Evolutionary conservation across 169 alveolate species (phyloP).

Genomic region (Plasmodium gonderi): DNA sequence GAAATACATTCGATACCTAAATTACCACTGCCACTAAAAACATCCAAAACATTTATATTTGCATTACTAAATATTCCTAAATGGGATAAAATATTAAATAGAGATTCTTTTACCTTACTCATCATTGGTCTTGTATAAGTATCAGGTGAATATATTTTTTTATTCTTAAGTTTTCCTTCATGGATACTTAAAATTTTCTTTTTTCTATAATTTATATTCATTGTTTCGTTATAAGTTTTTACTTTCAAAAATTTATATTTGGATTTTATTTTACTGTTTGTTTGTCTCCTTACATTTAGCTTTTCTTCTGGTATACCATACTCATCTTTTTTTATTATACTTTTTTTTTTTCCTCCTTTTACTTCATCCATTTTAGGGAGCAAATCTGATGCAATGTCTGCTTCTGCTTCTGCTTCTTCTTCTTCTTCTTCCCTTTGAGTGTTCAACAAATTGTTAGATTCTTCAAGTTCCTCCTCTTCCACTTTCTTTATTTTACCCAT

Average conservation of each 20-base stretch:
- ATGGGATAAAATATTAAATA: slow-evolving; percentile 75
- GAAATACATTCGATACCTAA: slow-evolving; percentile 88
- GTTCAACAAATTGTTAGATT: no score
- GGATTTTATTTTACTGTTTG: slow-evolving; percentile 55
- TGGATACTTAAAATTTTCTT: slow-evolving; percentile 60
- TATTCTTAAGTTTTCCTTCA: slow-evolving; percentile 79
- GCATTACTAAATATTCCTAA: slow-evolving; percentile 73
- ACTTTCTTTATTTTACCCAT: no score
- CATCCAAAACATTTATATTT: slow-evolving; percentile 81
- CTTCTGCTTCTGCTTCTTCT: no score
- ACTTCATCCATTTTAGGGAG: background rate
- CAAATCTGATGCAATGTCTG: background rate
- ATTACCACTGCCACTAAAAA: slow-evolving; percentile 88
- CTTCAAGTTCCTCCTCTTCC: no score
- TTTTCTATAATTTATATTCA: slow-evolving; percentile 54
- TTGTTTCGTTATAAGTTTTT: slow-evolving; percentile 53
- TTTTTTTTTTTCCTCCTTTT: background rate
- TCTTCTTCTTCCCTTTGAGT: no score
- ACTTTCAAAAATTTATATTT: slow-evolving; percentile 42
- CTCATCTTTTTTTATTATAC: slow-evolving; percentile 14
- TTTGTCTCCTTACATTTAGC: slow-evolving; percentile 5
- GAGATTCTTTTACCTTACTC: slow-evolving; percentile 81
- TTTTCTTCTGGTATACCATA: slow-evolving; percentile 55
- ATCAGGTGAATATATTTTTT: slow-evolving; percentile 78
- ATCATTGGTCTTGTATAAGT: slow-evolving; percentile 83